Percentiles rank a stretch among this genome's conserved stretches.
phyloP scores from a whole-genome alignment of 2,329 filamentous ascomycete genomes.

The Phaeosphaeriaceae sp. region DNA sequence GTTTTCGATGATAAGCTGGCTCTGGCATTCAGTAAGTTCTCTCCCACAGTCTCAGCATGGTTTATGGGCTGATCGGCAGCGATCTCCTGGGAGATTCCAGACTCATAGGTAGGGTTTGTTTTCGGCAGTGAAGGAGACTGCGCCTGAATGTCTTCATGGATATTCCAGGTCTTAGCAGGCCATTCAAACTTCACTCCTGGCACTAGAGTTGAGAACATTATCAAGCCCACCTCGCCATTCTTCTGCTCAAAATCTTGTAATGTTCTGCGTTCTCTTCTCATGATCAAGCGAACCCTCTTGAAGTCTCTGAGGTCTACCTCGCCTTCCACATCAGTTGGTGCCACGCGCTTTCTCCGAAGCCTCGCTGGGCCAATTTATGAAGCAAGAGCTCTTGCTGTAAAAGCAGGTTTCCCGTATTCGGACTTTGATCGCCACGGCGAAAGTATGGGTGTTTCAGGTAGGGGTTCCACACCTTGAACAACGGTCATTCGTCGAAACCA shows the following conservation, averaged over 20 bases:
- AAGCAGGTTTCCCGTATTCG: conserved; percentile 9
- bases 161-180: neutral
- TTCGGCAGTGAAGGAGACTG: neutral
- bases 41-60: neutral
- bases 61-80: neutral
- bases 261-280: neutral
- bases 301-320: conserved; percentile 13
- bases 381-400: neutral
- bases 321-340: conserved; percentile 10
- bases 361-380: conserved; percentile 8
- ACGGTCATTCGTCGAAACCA: conserved; percentile 16
- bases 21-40: neutral
- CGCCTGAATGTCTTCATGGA: neutral
- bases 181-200: neutral
- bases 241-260: neutral
- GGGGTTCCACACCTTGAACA: conserved; percentile 9
- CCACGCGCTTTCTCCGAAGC: conserved; percentile 6
- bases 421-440: conserved; percentile 8
- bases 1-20: neutral
- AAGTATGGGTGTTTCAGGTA: neutral
- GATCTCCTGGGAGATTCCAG: neutral
- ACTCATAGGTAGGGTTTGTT: neutral
- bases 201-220: neutral
- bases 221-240: neutral
- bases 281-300: conserved; percentile 5